Percentiles rank a stretch among this genome's conserved stretches.
phyloP scores from a whole-genome alignment of 2,329 filamentous ascomycete genomes.

The Cercospora beticola region DNA sequence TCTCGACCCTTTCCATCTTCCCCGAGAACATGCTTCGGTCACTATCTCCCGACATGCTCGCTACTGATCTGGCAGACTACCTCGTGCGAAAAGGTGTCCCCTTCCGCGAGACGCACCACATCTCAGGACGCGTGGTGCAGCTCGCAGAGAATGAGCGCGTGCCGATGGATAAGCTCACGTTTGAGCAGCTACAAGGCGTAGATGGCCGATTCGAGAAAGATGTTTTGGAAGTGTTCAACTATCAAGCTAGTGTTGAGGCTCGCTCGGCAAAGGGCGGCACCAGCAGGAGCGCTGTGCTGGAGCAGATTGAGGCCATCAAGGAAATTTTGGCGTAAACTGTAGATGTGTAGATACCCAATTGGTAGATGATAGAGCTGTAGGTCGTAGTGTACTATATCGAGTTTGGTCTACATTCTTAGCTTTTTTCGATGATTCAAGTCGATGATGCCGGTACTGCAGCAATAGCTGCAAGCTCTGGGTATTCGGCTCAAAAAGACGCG shows the following conservation, averaged over 20 bases:
- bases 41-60: conserved; percentile 80
- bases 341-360: neutral
- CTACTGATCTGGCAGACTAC: conserved; percentile 67
- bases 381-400: neutral
- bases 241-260: conserved; percentile 79
- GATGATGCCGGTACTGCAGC: too few species aligned
- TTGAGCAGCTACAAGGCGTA: conserved; percentile 66
- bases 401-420: neutral
- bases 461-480: too few species aligned
- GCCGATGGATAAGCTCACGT: conserved; percentile 68
- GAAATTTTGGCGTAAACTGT: conserved; percentile 35
- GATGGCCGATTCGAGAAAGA: conserved; percentile 71
- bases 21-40: conserved; percentile 76
- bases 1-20: conserved; percentile 68
- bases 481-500: too few species aligned
- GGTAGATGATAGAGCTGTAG: conserved; percentile 1
- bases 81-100: conserved; percentile 67
- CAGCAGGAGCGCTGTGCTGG: conserved; percentile 64
- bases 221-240: conserved; percentile 70
- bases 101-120: conserved; percentile 79
- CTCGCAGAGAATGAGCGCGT: conserved; percentile 64
- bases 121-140: conserved; percentile 71
- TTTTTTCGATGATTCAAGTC: too few species aligned
- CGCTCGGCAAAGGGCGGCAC: conserved; percentile 75
- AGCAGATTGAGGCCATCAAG: conserved; percentile 61